Evolutionary conservation across 805 yeast species (phyloP), one percentile per base, ranked within the genome.

Genomic region (Saccharomycopsis malanga): DNA sequence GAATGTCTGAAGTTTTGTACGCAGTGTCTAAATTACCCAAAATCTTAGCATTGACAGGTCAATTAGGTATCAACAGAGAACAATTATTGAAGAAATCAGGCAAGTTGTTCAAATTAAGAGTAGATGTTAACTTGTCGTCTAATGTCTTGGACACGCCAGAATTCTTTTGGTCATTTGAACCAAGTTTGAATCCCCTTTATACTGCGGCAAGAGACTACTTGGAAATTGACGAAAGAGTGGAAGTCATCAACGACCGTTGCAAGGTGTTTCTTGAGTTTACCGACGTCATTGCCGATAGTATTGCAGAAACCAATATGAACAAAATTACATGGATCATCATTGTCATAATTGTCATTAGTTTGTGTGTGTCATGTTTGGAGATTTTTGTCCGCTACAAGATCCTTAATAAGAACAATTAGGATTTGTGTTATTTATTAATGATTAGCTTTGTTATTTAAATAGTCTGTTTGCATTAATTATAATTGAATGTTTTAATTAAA

Each of bases 111-210:
- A 89, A 88, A 57, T 64, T 93, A 24, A 71, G 98, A 42, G 96
- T 89, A 12, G 98, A 93, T 63, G 97, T 93, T 4, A 93, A 93
- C 61, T 67, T 93, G 42, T 82, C 91, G 3, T 86, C 96, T 9
- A 86, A 86, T 54, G 88, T 93, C 20, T 70, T 93, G 45, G 98
- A 93, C 59, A 88, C 96, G 0, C 98, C 98, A 0, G 96, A 87
- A 53, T 88, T 87, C 59, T 93, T 93, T 63, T 93, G 98, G 98
- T 85, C 89, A 43, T 75, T 73, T 53, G 98, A 93, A 65, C 98
- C 98, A 4, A 89, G 95, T 34, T 72, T 93, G 54, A 95, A 91
- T 61, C 98, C 98, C 3, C 68, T 93, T 36, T 93, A 93, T 63
- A 72, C 73, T 30, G 97, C 97, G 1, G 81, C 89, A 48, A 68